These are phyloP conservation scores for Mycosphaerella sp. DNA, from an alignment of 2,329 filamentous ascomycete species.

Conservation along the genomic window DNA sequence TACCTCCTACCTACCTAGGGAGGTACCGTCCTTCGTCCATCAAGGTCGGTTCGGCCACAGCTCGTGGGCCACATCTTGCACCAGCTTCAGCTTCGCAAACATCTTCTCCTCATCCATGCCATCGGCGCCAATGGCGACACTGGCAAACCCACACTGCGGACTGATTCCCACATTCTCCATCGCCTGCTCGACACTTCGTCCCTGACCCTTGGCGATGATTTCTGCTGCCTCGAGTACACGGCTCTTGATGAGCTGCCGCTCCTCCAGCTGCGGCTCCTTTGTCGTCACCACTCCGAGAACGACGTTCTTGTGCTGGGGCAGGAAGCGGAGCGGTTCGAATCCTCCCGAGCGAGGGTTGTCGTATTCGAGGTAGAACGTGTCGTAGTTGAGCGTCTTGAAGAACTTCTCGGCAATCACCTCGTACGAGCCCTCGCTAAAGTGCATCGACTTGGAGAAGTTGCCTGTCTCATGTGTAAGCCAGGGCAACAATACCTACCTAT, in stretches of 20 bases:
- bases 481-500: not conserved
- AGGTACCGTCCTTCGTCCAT: not conserved
- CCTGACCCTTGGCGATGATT: conserved; percentile 36
- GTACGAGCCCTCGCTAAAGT: conserved; percentile 36
- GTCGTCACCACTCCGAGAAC: conserved; percentile 37
- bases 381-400: conserved; percentile 36
- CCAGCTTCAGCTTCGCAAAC: conserved; percentile 35
- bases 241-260: conserved; percentile 30
- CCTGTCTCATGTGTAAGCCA: conserved; percentile 19
- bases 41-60: conserved; percentile 33
- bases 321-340: conserved; percentile 36
- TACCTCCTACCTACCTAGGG: too few species aligned
- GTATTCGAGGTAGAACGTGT: conserved; percentile 38
- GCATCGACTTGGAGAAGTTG: conserved; percentile 37
- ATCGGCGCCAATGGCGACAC: conserved; percentile 34
- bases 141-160: conserved; percentile 37
- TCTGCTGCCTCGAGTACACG: conserved; percentile 33
- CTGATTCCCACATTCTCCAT: conserved; percentile 36
- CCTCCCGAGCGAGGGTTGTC: conserved; percentile 36
- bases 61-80: conserved; percentile 34
- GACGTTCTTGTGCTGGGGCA: conserved; percentile 37
- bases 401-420: conserved; percentile 35
- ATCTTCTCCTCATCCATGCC: conserved; percentile 37
- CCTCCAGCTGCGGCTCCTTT: conserved; percentile 35
- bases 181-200: conserved; percentile 32